These are phyloP conservation scores for Lentinula guzmanii DNA, from an alignment of 768 basidiomycete species.

Conservation along the genomic window DNA sequence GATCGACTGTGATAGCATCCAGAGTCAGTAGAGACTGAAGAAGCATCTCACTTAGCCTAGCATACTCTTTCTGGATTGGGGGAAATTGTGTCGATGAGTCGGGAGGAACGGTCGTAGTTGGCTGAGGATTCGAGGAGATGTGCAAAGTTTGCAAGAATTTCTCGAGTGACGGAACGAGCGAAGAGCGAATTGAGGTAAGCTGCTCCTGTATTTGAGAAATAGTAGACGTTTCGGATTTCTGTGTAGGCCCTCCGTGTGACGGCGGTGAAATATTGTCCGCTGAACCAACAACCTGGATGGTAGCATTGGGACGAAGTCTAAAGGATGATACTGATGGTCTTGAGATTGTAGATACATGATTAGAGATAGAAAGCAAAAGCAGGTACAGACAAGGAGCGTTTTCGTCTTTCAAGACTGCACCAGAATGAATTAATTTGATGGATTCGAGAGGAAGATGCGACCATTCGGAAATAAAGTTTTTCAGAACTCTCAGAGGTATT, in stretches of 20 bases:
- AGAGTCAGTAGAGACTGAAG: slow-evolving; percentile 84
- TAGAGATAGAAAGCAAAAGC: slow-evolving; percentile 34
- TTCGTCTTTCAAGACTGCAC: slow-evolving; percentile 88
- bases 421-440: slow-evolving; percentile 87
- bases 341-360: slow-evolving; percentile 19
- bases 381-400: slow-evolving; percentile 31
- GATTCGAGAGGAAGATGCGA: slow-evolving; percentile 63
- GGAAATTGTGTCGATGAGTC: slow-evolving; percentile 16
- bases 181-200: slow-evolving; percentile 41
- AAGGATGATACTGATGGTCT: slow-evolving; percentile 56
- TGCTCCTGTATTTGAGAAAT: slow-evolving; percentile 31
- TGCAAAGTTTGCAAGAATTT: slow-evolving; percentile 39
- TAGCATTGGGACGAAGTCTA: slow-evolving; percentile 60
- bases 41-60: slow-evolving; percentile 74
- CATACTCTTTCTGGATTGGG: slow-evolving; percentile 30
- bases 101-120: slow-evolving; percentile 12
- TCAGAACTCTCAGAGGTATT: slow-evolving; percentile 46
- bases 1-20: slow-evolving; percentile 73
- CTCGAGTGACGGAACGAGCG: slow-evolving; percentile 53
- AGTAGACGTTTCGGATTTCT: slow-evolving; percentile 23
- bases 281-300: slow-evolving; percentile 60
- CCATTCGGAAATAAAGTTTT: slow-evolving; percentile 60
- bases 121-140: background rate
- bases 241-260: slow-evolving; percentile 11
- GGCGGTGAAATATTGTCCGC: background rate